These are phyloP conservation scores for Giardia duodenalis DNA, from an alignment of 208 protist genomes.

Conservation along the genomic window DNA sequence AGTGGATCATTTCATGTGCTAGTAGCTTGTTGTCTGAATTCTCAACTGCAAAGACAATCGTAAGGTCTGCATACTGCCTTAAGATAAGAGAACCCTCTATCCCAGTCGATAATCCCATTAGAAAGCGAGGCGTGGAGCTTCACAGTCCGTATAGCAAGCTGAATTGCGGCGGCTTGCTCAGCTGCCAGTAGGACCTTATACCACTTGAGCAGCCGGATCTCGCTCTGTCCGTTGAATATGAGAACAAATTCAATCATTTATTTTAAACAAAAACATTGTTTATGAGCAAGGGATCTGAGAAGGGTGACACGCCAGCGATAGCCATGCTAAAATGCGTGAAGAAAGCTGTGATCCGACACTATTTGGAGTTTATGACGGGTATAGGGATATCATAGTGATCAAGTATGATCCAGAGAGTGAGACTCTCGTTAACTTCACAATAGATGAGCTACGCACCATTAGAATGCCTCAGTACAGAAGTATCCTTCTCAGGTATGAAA, in stretches of 20 bases:
- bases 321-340: no score
- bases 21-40: constrained; percentile 42
- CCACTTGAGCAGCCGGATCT: constrained; percentile 34
- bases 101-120: constrained; percentile 35
- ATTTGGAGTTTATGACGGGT: neutral
- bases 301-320: no score
- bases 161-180: constrained; percentile 23
- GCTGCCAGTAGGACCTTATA: constrained; percentile 32
- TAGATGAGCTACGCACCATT: neutral
- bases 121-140: neutral
- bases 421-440: neutral
- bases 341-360: neutral
- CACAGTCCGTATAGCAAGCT: constrained; percentile 30
- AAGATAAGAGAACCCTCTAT: constrained; percentile 33
- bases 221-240: constrained; percentile 35
- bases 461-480: neutral
- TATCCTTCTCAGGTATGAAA: neutral
- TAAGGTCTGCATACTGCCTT: constrained; percentile 39
- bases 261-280: neutral
- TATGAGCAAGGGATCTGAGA: neutral
- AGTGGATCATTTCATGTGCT: constrained; percentile 40
- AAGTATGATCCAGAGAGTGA: neutral
- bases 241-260: constrained; percentile 43
- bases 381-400: neutral
- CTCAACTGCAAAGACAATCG: constrained; percentile 42